Evolutionary conservation across 1,284 basidiomycete genomes (phyloP), one percentile per base, ranked within the genome.

Genomic region (Flammula alnicola): DNA sequence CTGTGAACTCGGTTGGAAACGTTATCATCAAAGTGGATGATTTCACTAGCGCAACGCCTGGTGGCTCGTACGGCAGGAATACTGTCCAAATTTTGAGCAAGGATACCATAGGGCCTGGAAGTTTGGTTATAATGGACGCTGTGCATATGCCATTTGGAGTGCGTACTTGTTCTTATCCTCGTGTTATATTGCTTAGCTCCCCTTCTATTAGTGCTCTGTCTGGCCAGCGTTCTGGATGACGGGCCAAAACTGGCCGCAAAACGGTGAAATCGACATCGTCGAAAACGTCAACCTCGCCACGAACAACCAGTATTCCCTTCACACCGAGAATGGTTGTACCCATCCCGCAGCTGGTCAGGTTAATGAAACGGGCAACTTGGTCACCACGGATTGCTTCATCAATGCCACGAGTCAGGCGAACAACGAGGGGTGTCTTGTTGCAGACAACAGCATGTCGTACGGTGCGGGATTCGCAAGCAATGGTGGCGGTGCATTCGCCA

Each of bases 351-450:
- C 30, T 4, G 30, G 30, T 9, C 12, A 23, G 5, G 36, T 35
- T 11, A 81, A 81, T 12, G 80, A 84, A 63, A 82, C 84, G 22
- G 83, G 84, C 60, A 79, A 78, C 68, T 40, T 65, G 65, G 40
- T 32, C 30, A 12, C 30, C 30, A 3, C 30, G 30, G 54, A 66
- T 11, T 75, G 73, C 10, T 84, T 32, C 30, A 32, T 32, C 30
- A 32, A 32, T 16, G 30, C 30, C 30, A 32, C 30, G 30, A 4
- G 3, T 16, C 30, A 32, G 30, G 4, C 30, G 9, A 16, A 16
- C 4, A 32, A 81, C 66, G 68, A 65, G 3, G 84, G 84, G 0
- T 87, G 85, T 63, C 75, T 74, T 2, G 76, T 81, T 54, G 49
- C 63, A 23, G 79, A 81, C 23, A 54, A 64, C 14, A 70, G 68